Percentiles rank a stretch among this genome's conserved stretches.
Evolutionary conservation across 352 stramenopile genomes (phyloP).

Genomic region (Phytopythium ostracodes): DNA sequence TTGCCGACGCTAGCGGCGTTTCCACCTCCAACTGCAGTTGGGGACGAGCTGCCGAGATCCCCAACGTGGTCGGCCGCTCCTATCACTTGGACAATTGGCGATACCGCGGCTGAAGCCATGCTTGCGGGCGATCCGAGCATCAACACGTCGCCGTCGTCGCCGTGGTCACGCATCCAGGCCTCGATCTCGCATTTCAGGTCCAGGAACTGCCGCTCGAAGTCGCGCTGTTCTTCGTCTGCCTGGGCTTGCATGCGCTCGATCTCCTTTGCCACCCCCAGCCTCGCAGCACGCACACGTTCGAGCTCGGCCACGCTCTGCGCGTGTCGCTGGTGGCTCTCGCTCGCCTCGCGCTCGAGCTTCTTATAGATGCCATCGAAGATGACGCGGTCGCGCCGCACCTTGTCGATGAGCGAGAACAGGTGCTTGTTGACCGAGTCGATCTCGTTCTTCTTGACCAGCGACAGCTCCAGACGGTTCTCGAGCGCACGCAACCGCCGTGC

Average conservation of each 20-base stretch:
- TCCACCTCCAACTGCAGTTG: background rate
- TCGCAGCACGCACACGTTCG: constrained; percentile 34
- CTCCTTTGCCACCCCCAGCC: constrained; percentile 39
- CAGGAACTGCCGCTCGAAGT: constrained; percentile 65
- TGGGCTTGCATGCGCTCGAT: constrained; percentile 43
- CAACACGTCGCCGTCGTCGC: constrained; percentile 19
- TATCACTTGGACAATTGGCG: background rate
- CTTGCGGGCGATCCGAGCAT: background rate
- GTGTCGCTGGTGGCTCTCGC: constrained; percentile 41
- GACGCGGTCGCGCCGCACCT: constrained; percentile 56
- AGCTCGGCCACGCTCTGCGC: constrained; percentile 46
- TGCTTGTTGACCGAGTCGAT: constrained; percentile 82
- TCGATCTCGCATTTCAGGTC: constrained; percentile 56
- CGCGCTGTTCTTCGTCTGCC: constrained; percentile 45
- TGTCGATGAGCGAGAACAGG: constrained; percentile 64
- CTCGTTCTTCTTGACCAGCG: constrained; percentile 78
- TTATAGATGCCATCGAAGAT: constrained; percentile 87
- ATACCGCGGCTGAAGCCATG: background rate
- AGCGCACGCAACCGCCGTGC: constrained; percentile 47
- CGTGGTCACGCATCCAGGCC: constrained; percentile 31
- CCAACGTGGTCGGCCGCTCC: background rate
- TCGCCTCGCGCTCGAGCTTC: constrained; percentile 74
- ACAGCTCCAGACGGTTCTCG: constrained; percentile 71
- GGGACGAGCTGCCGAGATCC: background rate
- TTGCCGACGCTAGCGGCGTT: constrained; percentile 10